Conservation (phyloP, 768 basidiomycete genomes). For the Mycena indigotica region DNA sequence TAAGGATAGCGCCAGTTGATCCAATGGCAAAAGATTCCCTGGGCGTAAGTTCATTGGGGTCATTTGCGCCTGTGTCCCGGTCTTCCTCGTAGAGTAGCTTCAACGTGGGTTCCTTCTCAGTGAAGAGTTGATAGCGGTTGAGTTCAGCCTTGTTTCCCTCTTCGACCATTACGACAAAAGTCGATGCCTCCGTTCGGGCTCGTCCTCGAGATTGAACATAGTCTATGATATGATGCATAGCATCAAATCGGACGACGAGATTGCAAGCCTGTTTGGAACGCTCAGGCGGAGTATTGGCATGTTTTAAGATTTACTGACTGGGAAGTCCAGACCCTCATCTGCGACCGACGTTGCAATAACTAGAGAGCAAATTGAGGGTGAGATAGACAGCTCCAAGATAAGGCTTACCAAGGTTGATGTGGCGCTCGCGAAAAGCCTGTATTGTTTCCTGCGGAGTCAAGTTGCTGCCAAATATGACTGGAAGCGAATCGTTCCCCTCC, state of each 20-base stretch:
- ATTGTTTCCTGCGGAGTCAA: conserved; percentile 62
- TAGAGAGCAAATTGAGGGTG: conserved; percentile 24
- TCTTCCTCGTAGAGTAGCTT: conserved; percentile 62
- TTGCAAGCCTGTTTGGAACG: conserved; percentile 71
- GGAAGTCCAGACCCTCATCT: conserved; percentile 92
- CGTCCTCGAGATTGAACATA: conserved; percentile 91
- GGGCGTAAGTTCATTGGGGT: conserved; percentile 56
- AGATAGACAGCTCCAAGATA: conserved; percentile 1
- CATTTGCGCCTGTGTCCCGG: conserved; percentile 42
- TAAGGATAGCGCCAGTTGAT: conserved; percentile 75
- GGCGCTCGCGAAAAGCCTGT: conserved; percentile 61
- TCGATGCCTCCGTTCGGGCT: conserved; percentile 74
- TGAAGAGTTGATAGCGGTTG: conserved; percentile 59
- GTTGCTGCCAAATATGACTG: conserved; percentile 33
- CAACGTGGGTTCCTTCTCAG: conserved; percentile 64
- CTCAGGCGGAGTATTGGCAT: background rate
- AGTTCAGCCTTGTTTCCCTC: conserved; percentile 57
- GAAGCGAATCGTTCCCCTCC: conserved; percentile 42
- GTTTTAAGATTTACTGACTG: conserved; percentile 43
- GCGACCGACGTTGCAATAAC: conserved; percentile 87
- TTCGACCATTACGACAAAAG: conserved; percentile 81
- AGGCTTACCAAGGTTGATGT: conserved; percentile 67
- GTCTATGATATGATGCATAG: conserved; percentile 78
- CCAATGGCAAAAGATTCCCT: conserved; percentile 77
- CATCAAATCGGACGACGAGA: conserved; percentile 84